phyloP scores from a whole-genome alignment of 148 eudicot species.

The Persicaria tinctoria region DNA sequence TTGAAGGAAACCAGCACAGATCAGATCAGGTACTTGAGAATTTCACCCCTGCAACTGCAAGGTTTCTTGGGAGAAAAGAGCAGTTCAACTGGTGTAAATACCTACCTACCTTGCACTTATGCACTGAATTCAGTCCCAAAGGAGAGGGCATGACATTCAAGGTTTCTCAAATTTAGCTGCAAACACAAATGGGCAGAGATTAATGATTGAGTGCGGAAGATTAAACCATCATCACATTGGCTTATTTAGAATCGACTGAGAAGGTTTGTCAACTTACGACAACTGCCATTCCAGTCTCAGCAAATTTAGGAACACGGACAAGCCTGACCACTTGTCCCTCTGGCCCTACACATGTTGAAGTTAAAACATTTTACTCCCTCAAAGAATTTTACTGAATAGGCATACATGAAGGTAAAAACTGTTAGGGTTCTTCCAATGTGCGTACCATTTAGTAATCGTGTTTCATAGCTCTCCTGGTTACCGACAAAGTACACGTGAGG shows the following conservation, averaged over 20 bases:
- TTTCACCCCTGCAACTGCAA: too few relatives aligned
- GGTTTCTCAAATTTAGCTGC: slow-evolving; percentile 85
- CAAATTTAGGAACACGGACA: slow-evolving; percentile 73
- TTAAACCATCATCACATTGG: neutral
- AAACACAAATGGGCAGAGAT: neutral
- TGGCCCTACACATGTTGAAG: slow-evolving; percentile 39
- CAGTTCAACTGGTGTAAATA: too few relatives aligned
- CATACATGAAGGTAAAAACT: neutral
- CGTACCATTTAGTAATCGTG: slow-evolving; percentile 61
- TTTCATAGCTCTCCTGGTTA: slow-evolving; percentile 58
- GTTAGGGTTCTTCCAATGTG: neutral
- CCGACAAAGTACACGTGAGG: slow-evolving; percentile 97
- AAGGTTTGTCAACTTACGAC: slow-evolving; percentile 38
- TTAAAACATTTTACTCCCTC: neutral
- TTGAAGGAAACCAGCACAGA: too few relatives aligned
- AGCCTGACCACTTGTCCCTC: slow-evolving; percentile 79
- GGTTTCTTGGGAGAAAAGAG: too few relatives aligned
- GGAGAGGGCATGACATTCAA: slow-evolving; percentile 85
- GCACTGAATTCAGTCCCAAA: slow-evolving; percentile 55
- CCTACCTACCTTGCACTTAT: slow-evolving; percentile 24
- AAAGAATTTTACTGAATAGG: neutral
- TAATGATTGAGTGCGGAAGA: neutral
- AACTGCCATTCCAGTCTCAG: slow-evolving; percentile 84
- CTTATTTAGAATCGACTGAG: neutral
- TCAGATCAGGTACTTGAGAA: too few relatives aligned